A percentile compares a stretch with the other conserved stretches of the same genome.
phyloP scores from a whole-genome alignment of 2,329 filamentous ascomycete genomes.

The Aspergillus aculeatus region DNA sequence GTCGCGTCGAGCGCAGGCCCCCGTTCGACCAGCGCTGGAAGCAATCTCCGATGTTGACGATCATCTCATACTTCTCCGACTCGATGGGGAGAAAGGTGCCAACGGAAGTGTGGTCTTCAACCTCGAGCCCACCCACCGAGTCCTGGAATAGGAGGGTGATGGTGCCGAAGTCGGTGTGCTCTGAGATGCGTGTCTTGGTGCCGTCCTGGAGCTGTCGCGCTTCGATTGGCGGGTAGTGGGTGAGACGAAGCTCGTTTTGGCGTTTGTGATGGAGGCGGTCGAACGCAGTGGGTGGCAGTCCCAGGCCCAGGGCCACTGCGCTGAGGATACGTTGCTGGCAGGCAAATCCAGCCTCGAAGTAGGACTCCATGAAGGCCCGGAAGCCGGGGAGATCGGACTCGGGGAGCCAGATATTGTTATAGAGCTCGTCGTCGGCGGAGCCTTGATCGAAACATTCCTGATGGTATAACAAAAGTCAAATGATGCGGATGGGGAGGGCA shows the following conservation, averaged over 20 bases:
- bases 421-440: neutral
- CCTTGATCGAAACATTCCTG: slow-evolving; percentile 18
- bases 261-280: too few species aligned
- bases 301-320: slow-evolving; percentile 3
- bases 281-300: too few species aligned
- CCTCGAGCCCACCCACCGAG: slow-evolving; percentile 17
- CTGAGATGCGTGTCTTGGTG: slow-evolving; percentile 9
- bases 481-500: too few species aligned
- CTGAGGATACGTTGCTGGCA: slow-evolving; percentile 6
- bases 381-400: slow-evolving; percentile 9
- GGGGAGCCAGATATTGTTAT: slow-evolving; percentile 12
- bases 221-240: slow-evolving; percentile 11
- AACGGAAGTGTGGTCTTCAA: slow-evolving; percentile 20
- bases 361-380: slow-evolving; percentile 13
- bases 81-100: slow-evolving; percentile 15
- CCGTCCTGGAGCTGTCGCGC: neutral
- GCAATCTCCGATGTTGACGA: slow-evolving; percentile 55
- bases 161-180: slow-evolving; percentile 16
- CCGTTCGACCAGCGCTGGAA: slow-evolving; percentile 54
- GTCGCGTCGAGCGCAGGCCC: slow-evolving; percentile 50
- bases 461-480: too few species aligned
- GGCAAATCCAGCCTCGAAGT: slow-evolving; percentile 7
- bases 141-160: slow-evolving; percentile 18
- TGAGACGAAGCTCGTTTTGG: slow-evolving; percentile 9
- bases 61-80: slow-evolving; percentile 29